Evolutionary conservation across 148 eudicot species (phyloP), one percentile per base, ranked within the genome.

Genomic region (Chenopodium berlandieri): DNA sequence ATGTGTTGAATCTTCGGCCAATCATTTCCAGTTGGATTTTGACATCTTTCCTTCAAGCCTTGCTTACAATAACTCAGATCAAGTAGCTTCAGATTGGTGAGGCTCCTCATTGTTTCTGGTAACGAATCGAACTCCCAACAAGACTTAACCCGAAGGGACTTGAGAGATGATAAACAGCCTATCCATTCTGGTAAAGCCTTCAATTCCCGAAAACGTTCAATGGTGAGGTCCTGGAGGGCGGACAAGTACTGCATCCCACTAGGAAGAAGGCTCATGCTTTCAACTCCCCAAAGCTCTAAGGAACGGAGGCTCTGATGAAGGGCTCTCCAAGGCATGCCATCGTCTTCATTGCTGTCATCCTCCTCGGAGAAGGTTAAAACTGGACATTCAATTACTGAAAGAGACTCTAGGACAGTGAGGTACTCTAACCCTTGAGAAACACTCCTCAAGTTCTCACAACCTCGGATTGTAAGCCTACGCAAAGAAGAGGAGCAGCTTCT

Each of bases 341-440:
- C 63, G 17, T 58, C 63, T 3, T 23, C 58, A 4, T 27, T 37
- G 27, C 27, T 54, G 3, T 46, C 63, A 1, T 75, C 79, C 2
- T 75, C 40, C 0, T 47, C 73, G 52, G 58, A 0, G 63, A 58
- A 58, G 6, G 1, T 37, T 44, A 82, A 37, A 0, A 0, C 0
- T 2, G 58, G 31, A 10, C 56, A 20, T 1, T 22, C 7, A 1
- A 0, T 0, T 54, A 81, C 12, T 60, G 2, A 9, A 30, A 84
- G 44, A 4, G 47, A 4, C 69, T 77, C 71, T 64, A 84, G 54
- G 31, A 75, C 67, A 54, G 80, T 84, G 27, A 84, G 81, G 71
- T 81, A 83, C 65, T 81, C 78, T 25, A 84, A 73, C 44, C 73
- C 65, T 22, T 27, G 75, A 30, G 65, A 78, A n/a, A 84, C 70